Evolutionary conservation across 2,329 filamentous ascomycete genomes (phyloP), one percentile per base, ranked within the genome.

Genomic region (Trichoderma sp.): DNA sequence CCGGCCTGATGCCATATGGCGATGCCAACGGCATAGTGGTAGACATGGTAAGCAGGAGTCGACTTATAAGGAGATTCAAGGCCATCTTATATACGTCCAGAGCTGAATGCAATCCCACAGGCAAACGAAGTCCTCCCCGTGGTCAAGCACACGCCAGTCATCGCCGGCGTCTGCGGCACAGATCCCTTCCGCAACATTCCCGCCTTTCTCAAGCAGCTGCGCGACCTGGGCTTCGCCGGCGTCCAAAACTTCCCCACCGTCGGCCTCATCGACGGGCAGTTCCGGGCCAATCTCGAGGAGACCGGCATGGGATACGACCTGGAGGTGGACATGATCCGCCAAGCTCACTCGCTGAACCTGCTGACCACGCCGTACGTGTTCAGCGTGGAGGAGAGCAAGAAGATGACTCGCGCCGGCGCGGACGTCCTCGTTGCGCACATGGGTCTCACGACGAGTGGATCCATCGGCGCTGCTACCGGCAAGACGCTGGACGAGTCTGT

Each of bases 241-340:
- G 84, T 92, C 16, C 90, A 92, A 77, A 92, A 92, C 74, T 92
- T 92, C 75, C 90, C 90, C 0, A 92, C 90, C 0, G 89, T 92
- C 1, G 90, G 90, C 0, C 80, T 92, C 27, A 89, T 92, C 43
- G 90, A 92, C 76, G 90, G 89, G 1, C 83, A 83, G 14, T 92
- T 92, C 75, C 84, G 91, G 14, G 83, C 83, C 27, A 89, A 90
- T 72, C 82, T 93, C 1, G 91, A 92, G 75, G 89, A 92, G 77
- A 92, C 90, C 1, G 89, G 87, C 10, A 92, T 92, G 89, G 86
- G 87, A 1, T 92, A 88, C 74, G 85, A 84, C 19, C 79, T 84
- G 8, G 90, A 93, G 75, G 89, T 92, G 2, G 88, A 89, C 62
- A 87, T 92, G 84, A 84, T 92, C 57, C 81, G 82, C 11, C 74